A percentile compares a stretch with the other conserved stretches of the same genome.
Evolutionary conservation across 257 asterid genomes (phyloP).

Genomic region (Nicotiana otophora): DNA sequence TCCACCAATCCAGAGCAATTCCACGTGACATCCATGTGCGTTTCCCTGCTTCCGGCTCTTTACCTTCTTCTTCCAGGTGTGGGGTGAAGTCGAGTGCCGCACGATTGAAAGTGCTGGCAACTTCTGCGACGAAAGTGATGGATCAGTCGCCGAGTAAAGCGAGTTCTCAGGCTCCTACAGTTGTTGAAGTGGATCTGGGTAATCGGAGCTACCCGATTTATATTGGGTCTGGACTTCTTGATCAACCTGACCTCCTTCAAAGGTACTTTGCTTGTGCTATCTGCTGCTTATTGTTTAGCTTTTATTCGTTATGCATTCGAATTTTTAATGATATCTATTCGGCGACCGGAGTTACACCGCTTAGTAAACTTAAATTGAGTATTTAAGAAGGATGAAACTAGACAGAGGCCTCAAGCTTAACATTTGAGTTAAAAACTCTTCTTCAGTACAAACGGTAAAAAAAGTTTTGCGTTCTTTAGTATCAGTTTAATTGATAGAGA

Average conservation of each 20-base stretch:
- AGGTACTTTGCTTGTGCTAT: conserved; percentile 30
- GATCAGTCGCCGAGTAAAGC: conserved; percentile 46
- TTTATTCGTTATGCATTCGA: neutral
- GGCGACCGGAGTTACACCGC: neutral
- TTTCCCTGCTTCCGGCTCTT: conserved; percentile 29
- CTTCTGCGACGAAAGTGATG: conserved; percentile 51
- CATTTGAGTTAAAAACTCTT: neutral
- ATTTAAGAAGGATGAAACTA: neutral
- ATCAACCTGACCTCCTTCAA: conserved; percentile 76
- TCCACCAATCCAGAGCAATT: conserved; percentile 20
- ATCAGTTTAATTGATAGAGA: neutral
- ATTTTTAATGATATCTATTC: neutral
- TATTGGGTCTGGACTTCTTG: conserved; percentile 87
- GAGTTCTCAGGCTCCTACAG: conserved; percentile 40
- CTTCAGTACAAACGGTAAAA: too few relatives aligned
- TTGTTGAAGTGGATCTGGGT: conserved; percentile 90
- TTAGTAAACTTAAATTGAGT: neutral
- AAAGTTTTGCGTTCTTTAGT: neutral
- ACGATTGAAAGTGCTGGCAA: conserved; percentile 44
- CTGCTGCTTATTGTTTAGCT: neutral
- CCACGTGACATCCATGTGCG: conserved; percentile 28
- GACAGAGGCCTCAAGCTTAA: too few relatives aligned
- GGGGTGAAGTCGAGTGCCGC: conserved; percentile 16
- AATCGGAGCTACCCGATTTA: conserved; percentile 96
- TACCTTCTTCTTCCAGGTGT: conserved; percentile 21